phyloP scores from a whole-genome alignment of 202 grass and related monocot species.

The Bolboschoenoplectus hybrid region DNA sequence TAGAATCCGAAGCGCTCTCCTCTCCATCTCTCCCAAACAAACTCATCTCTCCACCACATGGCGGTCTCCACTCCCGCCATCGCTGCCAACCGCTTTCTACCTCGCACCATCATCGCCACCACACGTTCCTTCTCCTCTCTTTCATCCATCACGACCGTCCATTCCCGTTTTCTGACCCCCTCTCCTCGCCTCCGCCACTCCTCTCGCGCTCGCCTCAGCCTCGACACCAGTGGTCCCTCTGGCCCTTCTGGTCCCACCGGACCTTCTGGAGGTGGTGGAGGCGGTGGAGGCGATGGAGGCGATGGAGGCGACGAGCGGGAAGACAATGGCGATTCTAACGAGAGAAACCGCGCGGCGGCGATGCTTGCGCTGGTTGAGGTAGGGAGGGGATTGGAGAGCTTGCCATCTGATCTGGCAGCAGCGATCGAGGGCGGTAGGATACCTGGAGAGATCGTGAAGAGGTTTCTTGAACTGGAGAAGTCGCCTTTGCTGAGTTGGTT shows the following conservation, averaged over 20 bases:
- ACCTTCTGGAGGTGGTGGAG: conserved; percentile 22
- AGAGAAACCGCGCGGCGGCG: conserved; percentile 46
- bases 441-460: conserved; percentile 59
- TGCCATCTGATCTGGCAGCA: conserved; percentile 67
- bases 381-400: conserved; percentile 61
- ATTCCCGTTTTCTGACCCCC: conserved; percentile 34
- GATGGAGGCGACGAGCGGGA: neutral
- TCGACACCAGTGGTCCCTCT: conserved; percentile 25
- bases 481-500: conserved; percentile 67
- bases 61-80: neutral
- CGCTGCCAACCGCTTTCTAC: conserved; percentile 16
- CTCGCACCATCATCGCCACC: neutral
- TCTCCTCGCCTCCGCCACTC: conserved; percentile 39
- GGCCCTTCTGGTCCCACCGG: conserved; percentile 13
- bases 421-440: conserved; percentile 68
- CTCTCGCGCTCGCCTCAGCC: conserved; percentile 36
- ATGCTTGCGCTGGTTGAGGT: conserved; percentile 62
- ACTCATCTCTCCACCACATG: conserved; percentile 39
- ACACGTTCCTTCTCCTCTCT: neutral
- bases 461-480: conserved; percentile 65
- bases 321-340: conserved; percentile 32
- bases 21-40: conserved; percentile 5
- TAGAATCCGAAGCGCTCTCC: neutral
- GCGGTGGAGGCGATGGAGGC: neutral
- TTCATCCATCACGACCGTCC: neutral